Conservation (phyloP, 2,329 filamentous ascomycete species). For the Apiospora saccharicola region DNA sequence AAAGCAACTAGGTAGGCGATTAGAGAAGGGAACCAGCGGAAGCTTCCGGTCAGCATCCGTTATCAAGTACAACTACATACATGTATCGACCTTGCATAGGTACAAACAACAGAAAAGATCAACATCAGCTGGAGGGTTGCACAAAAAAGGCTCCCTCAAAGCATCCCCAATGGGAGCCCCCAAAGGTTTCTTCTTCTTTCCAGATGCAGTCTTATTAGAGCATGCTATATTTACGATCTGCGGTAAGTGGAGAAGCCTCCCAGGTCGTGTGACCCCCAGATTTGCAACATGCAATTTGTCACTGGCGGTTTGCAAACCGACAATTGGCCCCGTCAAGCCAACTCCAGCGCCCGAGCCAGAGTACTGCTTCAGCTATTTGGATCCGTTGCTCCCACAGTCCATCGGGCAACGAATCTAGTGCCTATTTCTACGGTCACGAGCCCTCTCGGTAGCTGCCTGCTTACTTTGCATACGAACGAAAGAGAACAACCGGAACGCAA, state of each 20-base stretch:
- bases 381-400: not conserved
- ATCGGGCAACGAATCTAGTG: slow-evolving; percentile 1
- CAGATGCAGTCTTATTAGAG: slow-evolving; percentile 16
- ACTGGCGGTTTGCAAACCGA: not conserved
- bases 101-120: not conserved
- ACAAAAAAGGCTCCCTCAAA: not conserved
- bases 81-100: not conserved
- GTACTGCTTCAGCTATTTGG: not conserved
- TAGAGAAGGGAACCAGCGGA: not conserved
- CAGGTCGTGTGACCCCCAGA: slow-evolving; percentile 11
- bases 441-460: slow-evolving; percentile 6
- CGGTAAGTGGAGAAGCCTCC: not conserved
- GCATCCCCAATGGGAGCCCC: not conserved
- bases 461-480: not conserved
- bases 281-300: slow-evolving; percentile 19
- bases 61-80: slow-evolving; percentile 1
- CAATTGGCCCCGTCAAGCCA: slow-evolving; percentile 1
- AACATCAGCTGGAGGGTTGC: not conserved
- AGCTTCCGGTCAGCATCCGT: slow-evolving; percentile 15
- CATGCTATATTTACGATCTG: slow-evolving; percentile 8
- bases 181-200: not conserved
- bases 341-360: not conserved
- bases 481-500: slow-evolving; percentile 9
- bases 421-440: slow-evolving; percentile 1
- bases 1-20: slow-evolving; percentile 5